phyloP scores from a whole-genome alignment of 2,329 filamentous ascomycete genomes.

The Hymenoscyphus albidus region DNA sequence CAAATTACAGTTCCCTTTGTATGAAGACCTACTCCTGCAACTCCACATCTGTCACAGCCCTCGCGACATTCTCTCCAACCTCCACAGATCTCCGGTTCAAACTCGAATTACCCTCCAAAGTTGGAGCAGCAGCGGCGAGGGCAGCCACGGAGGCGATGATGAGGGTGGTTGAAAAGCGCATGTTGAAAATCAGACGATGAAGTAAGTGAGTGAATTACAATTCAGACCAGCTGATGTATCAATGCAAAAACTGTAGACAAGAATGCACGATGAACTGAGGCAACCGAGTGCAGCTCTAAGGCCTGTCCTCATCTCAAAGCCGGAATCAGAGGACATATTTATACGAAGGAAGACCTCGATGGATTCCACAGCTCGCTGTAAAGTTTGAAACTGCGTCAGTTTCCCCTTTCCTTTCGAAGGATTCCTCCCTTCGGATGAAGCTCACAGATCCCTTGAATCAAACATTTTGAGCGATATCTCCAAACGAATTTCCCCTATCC shows the following conservation, averaged over 20 bases:
- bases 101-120: neutral
- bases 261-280: neutral
- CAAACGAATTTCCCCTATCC: neutral
- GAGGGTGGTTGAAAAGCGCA: conserved; percentile 23
- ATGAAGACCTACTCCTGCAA: neutral
- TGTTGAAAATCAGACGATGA: conserved; percentile 3
- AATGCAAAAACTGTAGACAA: neutral
- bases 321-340: neutral
- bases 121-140: conserved; percentile 12
- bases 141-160: conserved; percentile 12
- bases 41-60: neutral
- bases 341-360: neutral
- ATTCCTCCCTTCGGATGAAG: neutral
- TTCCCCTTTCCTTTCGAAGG: neutral
- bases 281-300: neutral
- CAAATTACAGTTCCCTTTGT: neutral
- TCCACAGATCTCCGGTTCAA: conserved; percentile 10
- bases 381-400: neutral
- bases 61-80: neutral
- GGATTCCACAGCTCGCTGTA: neutral
- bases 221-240: conserved; percentile 2
- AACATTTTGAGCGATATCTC: neutral
- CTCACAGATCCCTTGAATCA: neutral
- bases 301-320: neutral
- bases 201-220: neutral